Conservation (phyloP, 768 basidiomycete genomes). For the Amanita pseudoporphyria region DNA sequence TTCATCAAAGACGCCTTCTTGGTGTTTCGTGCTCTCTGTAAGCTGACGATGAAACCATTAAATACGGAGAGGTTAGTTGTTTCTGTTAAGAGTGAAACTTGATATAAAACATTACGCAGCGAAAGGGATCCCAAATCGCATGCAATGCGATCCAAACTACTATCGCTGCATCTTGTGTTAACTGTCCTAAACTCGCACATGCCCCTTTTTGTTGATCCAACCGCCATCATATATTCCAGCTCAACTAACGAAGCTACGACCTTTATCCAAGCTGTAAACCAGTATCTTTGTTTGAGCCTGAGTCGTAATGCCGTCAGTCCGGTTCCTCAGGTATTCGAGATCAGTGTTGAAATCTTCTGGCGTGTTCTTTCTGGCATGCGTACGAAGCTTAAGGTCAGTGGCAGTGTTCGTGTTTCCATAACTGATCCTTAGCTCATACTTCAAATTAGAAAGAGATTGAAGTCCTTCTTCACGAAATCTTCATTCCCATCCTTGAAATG, state of each 20-base stretch:
- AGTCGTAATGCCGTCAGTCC: conserved; percentile 94
- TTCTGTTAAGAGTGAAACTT: background rate
- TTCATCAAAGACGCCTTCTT: conserved; percentile 98
- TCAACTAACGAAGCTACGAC: conserved; percentile 81
- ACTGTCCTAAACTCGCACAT: conserved; percentile 90
- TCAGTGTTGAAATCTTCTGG: conserved; percentile 99
- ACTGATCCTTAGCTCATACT: conserved; percentile 8
- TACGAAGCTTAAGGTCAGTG: conserved; percentile 82
- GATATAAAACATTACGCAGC: conserved; percentile 28
- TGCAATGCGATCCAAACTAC: conserved; percentile 92
- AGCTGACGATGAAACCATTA: conserved; percentile 95
- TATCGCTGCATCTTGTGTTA: conserved; percentile 90
- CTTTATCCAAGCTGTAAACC: conserved; percentile 90
- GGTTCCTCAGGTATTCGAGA: conserved; percentile 94
- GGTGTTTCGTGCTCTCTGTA: conserved; percentile 94
- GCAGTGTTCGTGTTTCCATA: background rate
- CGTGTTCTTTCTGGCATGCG: conserved; percentile 89
- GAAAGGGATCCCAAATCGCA: conserved; percentile 96
- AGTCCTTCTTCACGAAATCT: conserved; percentile 96
- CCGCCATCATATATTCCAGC: conserved; percentile 86
- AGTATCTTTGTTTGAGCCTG: conserved; percentile 87
- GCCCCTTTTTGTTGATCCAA: conserved; percentile 79
- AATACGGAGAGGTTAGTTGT: conserved; percentile 76
- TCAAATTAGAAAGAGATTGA: conserved; percentile 90
- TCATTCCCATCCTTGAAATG: conserved; percentile 98